Base-by-base conservation (phyloP, 768 basidiomycete species). In the Phlegmacium glaucopus region DNA sequence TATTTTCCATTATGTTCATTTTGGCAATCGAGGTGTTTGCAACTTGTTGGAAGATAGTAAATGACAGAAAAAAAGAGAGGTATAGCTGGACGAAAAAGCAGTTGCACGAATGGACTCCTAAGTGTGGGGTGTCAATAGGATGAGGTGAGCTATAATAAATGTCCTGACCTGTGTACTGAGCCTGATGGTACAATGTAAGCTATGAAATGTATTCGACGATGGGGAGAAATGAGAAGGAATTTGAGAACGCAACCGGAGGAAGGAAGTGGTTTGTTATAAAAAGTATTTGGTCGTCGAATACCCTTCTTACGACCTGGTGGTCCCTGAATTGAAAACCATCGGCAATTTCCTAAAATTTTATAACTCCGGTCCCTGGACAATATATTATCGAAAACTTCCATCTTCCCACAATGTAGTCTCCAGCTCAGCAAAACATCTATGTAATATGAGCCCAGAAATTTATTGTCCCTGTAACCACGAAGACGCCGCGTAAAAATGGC, bases 151-250 rank as follows among this genome's bases (percentile, higher is more conserved):
- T 54, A 58, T 58, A 45, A 52, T 56, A 62, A 39, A 61, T 48
- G n/a, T 48, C 69, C 72, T 44, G 70, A 84, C 85, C 82, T 80
- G 74, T 73, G 68, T 83, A 78, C 78, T 76, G 77, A 75, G 78
- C 77, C 71, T 88, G 86, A 75, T 89, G 83, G 63, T 90, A 90
- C 87, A 90, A 79, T 75, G 72, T 71, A 72, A 77, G 63, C 63
- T 62, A 51, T 42, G 41, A 41, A 44, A 47, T 39, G 47, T 35
- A 43, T 40, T 53, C 56, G 50, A n/a, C 39, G 47, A 52, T 58
- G 38, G 16, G 52, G 44, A 56, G 40, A 46, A n/a, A 53, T 45
- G 53, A 50, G 47, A 44, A 57, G 40, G 42, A 49, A 56, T 22
- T 22, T 22, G 48, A 51, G 52, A 48, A 52, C 32, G 47, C 47